Percentiles rank a stretch among this genome's conserved stretches.
Evolutionary conservation across 441 rosid species (phyloP).

Genomic region (Biscutella auriculata): DNA sequence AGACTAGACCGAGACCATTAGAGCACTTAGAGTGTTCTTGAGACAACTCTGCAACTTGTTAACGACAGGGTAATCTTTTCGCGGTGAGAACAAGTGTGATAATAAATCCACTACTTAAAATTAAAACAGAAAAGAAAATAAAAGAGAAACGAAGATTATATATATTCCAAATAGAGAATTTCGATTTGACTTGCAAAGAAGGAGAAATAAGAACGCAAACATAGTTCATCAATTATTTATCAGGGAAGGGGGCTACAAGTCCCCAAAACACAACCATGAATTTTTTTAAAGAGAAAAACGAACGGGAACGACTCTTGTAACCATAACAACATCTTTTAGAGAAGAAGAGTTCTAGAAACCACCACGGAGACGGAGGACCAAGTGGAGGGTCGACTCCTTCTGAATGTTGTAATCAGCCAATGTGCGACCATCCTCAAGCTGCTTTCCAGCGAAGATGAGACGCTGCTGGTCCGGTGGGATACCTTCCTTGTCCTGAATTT

Average conservation of each 20-base stretch:
- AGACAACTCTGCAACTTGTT: too few species aligned
- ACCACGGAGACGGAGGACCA: slow-evolving; percentile 56
- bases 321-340: not conserved
- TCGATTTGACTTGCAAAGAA: too few species aligned
- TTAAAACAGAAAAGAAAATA: too few species aligned
- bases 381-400: slow-evolving; percentile 52
- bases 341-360: slow-evolving; percentile 16
- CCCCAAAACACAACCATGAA: not conserved
- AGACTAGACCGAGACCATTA: too few species aligned
- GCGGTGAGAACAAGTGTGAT: too few species aligned
- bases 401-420: slow-evolving; percentile 47
- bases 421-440: slow-evolving; percentile 47
- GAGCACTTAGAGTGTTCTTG: too few species aligned
- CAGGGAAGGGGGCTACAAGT: not conserved
- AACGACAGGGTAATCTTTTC: too few species aligned
- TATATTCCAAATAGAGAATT: not conserved
- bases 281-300: not conserved
- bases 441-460: slow-evolving; percentile 53
- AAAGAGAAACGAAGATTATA: not conserved
- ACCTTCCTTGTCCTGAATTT: slow-evolving; percentile 55
- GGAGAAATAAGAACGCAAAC: not conserved
- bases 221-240: slow-evolving; percentile 7
- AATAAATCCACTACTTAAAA: too few species aligned
- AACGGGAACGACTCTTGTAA: not conserved
- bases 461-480: slow-evolving; percentile 53